Evolutionary conservation across 768 basidiomycete species (phyloP), one percentile per base, ranked within the genome.

Genomic region (Lentinula sp.): DNA sequence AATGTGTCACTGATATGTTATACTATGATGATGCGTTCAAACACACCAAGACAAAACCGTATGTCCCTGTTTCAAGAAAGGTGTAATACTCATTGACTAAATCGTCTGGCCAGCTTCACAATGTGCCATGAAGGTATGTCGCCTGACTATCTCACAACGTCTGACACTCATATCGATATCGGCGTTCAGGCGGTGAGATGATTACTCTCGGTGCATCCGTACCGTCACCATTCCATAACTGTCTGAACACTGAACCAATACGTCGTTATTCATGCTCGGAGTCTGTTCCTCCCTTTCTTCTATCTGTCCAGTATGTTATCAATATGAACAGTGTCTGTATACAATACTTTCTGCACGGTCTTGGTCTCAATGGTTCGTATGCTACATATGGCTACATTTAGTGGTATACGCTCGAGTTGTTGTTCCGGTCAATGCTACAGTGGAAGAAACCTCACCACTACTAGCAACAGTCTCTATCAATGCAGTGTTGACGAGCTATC

Each of bases 111-210:
- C 18, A 48, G 34, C 8, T 59, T 59, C 23, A 59, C 46, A 5
- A 59, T 59, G 46, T 46, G 57, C 8, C 57, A 59, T 51, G 57
- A 59, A 59, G 57, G 57, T 59, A 59, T 35, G 31, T 32, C 18
- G 18, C 31, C 57, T 57, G 11, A 28, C 34, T 9, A 35, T 55
- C 16, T n/a, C 10, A 6, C 28, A 21, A 35, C 7, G 9, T 13
- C n/a, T 46, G 18, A 32, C 21, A 46, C 46, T 34, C 43, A 31
- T 51, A 56, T 59, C 57, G 37, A 34, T 49, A 21, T 59, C 57
- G 34, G 32, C 31, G 4, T 31, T 42, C 45, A 59, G 57, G 57
- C 13, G 57, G 57, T 18, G 49, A 35, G 16, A n/a, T 59, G 13
- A 49, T 51, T 10, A 46, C 57, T 23, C 45, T 59, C 46, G 57